These are phyloP conservation scores for Pistacia integerrima DNA, from an alignment of 345 rosid genomes.

Conservation along the genomic window DNA sequence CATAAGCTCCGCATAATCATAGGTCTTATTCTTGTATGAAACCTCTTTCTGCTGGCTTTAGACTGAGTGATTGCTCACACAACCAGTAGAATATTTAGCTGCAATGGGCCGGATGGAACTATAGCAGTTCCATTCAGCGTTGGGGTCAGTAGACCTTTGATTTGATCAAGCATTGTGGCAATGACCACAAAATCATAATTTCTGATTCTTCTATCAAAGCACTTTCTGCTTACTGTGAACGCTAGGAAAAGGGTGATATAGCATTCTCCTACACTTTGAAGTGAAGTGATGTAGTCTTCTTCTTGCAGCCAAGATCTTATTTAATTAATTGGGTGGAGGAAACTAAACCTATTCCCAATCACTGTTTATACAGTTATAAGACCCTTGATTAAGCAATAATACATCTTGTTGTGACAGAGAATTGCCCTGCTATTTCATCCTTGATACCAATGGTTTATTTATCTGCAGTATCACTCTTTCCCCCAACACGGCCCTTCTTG, in stretches of 20 bases:
- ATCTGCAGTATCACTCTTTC: background rate
- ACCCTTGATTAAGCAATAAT: background rate
- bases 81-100: background rate
- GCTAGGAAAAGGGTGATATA: background rate
- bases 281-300: background rate
- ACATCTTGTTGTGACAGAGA: background rate
- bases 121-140: background rate
- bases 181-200: background rate
- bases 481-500: background rate
- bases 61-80: background rate
- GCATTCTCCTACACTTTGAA: background rate
- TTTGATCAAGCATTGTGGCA: background rate
- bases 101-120: background rate
- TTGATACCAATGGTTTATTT: background rate
- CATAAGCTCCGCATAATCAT: background rate
- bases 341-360: background rate
- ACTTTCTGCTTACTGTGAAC: background rate
- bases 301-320: background rate
- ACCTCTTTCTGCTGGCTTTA: background rate
- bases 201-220: background rate
- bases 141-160: background rate
- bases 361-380: background rate
- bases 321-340: background rate
- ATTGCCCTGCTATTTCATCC: background rate
- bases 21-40: background rate